Evolutionary conservation across 148 eudicot genomes (phyloP), one percentile per base, ranked within the genome.

Genomic region (Polygonum aviculare): DNA sequence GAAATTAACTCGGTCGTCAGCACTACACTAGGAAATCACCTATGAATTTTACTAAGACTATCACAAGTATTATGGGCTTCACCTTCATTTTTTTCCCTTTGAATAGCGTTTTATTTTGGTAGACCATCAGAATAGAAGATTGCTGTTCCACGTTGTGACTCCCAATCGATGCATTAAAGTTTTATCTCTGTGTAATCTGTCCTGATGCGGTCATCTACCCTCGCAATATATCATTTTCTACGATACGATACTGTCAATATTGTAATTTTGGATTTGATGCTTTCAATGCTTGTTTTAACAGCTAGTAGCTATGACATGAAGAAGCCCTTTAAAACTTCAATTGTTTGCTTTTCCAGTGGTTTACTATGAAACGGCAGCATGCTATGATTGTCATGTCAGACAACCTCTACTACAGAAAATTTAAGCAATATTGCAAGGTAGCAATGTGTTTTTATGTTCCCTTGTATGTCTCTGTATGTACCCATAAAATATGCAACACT

Each of bases 371-470:
- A 77, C 85, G 91, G 78, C 85, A 80, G 77, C 88, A 86, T 88
- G 88, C 91, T 14, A 35, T 85, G 48, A 73, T 88, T 77, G 78
- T 82, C 73, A 77, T 84, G 85, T 83, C 91, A 39, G 90, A 85
- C 85, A 80, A 79, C 74, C 87, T 88, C 50, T 88, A 85, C 81
- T 88, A 85, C 80, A 88, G 75, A 60, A 85, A 88, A 41, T 88
- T 88, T 85, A 82, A 79, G 79, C 82, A 82, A 31, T 82, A 80
- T 74, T 85, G 90, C 88, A 87, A 84, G 86, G 91, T 88, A 88
- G 65, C 76, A 78, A 39, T 79, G 39, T 73, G 31, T 18, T 74
- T 26, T n/a, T 47, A 77, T 80, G 57, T 65, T 77, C 50, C 74
- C 54, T 49, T 15, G 1, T 4, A 11, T 75, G 44, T 75, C 18